Evolutionary conservation across 495 filamentous ascomycete genomes (phyloP).

Genomic region (Podospora bellae-mahoneyi): DNA sequence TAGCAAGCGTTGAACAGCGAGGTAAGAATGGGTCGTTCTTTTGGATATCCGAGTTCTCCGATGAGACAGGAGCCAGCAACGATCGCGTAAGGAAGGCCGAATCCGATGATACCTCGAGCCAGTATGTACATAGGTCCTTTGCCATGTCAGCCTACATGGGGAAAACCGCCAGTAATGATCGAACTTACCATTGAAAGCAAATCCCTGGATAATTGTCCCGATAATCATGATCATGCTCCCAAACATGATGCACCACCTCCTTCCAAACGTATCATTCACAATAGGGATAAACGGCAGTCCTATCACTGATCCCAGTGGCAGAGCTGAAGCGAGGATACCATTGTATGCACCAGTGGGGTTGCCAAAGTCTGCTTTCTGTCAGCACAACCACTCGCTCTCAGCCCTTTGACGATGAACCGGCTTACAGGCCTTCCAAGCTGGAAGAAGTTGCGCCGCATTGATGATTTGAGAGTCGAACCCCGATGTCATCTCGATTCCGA

Average conservation of each 20-base stretch:
- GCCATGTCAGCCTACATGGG: background rate
- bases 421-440: conserved; percentile 56
- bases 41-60: conserved; percentile 63
- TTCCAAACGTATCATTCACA: conserved; percentile 54
- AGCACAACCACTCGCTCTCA: background rate
- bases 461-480: conserved; percentile 71
- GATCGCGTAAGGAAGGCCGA: conserved; percentile 61
- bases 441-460: conserved; percentile 60
- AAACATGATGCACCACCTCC: conserved; percentile 57
- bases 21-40: conserved; percentile 60
- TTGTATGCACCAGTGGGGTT: conserved; percentile 44
- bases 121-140: conserved; percentile 55
- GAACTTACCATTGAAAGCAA: conserved; percentile 43
- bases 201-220: conserved; percentile 56
- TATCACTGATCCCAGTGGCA: conserved; percentile 46
- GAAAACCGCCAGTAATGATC: background rate
- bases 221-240: conserved; percentile 56
- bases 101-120: conserved; percentile 60
- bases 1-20: conserved; percentile 65
- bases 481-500: conserved; percentile 69
- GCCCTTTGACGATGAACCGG: conserved; percentile 29
- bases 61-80: conserved; percentile 60
- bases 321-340: conserved; percentile 44
- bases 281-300: conserved; percentile 58
- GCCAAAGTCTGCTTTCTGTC: conserved; percentile 35